Evolutionary conservation across 1,284 basidiomycete species (phyloP), one percentile per base, ranked within the genome.

Genomic region (Cryptococcus sp.): DNA sequence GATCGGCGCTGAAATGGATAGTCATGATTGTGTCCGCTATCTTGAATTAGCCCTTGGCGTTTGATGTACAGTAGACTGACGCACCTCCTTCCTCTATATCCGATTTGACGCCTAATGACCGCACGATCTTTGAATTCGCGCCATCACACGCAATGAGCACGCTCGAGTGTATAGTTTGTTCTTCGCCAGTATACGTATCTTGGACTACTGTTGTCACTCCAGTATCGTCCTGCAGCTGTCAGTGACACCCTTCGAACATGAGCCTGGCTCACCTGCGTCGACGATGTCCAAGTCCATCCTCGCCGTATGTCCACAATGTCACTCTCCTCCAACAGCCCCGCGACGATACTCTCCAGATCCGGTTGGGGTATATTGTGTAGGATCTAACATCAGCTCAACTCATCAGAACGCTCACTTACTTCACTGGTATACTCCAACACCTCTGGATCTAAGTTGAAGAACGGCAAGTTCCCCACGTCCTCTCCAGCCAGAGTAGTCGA

Each of bases 321-420:
- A 40, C 63, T 57, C 17, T 47, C 44, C 47, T 62, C 54, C 46
- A 69, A 48, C 48, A 60, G 47, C 19, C 51, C 46, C 40, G 54
- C 53, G 16, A 69, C 57, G 25, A 64, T 48, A 6, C 31, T 55
- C 55, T 69, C 65, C 20, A 69, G 58, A 47, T 69, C 67, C 13
- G 67, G 67, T 54, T 69, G 67, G 2, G 67, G 56, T 8, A 69
- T 64, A 25, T 69, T 69, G 61, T 69, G 67, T n/a, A 66, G 53
- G 49, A 69, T 69, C 65, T 68, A 47, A 16, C n/a, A 23, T 55
- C 42, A 25, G 47, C 45, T 23, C 63, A 56, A 4, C 60, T 56
- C 2, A 67, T 50, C n/a, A 56, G 56, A 31, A 10, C 8, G 31
- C 7, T 35, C 2, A 35, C 31, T 35, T 8, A 35, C 31, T 8